Evolutionary conservation across 495 filamentous ascomycete genomes (phyloP).

Genomic region (Hypoxylon cercidicola): DNA sequence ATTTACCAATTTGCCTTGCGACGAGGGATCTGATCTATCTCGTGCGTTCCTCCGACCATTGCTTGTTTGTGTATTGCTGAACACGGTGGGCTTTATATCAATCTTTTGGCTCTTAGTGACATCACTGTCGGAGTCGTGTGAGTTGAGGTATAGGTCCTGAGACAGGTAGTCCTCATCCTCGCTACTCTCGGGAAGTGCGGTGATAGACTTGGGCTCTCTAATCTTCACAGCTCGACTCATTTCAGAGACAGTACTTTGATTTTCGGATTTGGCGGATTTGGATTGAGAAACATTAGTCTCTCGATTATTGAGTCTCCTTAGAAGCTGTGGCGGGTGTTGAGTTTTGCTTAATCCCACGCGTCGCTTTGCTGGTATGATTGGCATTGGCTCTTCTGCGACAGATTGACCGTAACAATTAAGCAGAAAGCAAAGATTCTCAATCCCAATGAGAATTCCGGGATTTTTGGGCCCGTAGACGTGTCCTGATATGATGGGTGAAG

Average conservation of each 20-base stretch:
- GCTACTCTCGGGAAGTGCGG: slow-evolving; percentile 41
- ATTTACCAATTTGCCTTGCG: not conserved
- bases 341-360: slow-evolving; percentile 25
- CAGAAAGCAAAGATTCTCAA: not conserved
- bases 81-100: slow-evolving; percentile 38
- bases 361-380: slow-evolving; percentile 3
- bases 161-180: slow-evolving; percentile 31
- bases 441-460: not conserved
- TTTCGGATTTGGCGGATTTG: slow-evolving; percentile 10
- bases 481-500: not conserved
- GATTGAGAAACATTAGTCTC: slow-evolving; percentile 2
- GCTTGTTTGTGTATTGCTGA: slow-evolving; percentile 16
- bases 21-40: not conserved
- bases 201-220: slow-evolving; percentile 33
- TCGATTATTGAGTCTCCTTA: slow-evolving; percentile 15
- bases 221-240: slow-evolving; percentile 6
- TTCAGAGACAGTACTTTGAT: slow-evolving; percentile 1
- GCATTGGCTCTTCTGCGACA: slow-evolving; percentile 2
- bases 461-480: not conserved
- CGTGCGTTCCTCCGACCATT: slow-evolving; percentile 13
- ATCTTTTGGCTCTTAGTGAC: slow-evolving; percentile 13
- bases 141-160: not conserved
- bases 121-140: slow-evolving; percentile 34
- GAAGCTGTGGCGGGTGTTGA: slow-evolving; percentile 21
- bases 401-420: not conserved